Evolutionary conservation across 2,329 filamentous ascomycete species (phyloP).

Genomic region (Fusarium verticillioides): DNA sequence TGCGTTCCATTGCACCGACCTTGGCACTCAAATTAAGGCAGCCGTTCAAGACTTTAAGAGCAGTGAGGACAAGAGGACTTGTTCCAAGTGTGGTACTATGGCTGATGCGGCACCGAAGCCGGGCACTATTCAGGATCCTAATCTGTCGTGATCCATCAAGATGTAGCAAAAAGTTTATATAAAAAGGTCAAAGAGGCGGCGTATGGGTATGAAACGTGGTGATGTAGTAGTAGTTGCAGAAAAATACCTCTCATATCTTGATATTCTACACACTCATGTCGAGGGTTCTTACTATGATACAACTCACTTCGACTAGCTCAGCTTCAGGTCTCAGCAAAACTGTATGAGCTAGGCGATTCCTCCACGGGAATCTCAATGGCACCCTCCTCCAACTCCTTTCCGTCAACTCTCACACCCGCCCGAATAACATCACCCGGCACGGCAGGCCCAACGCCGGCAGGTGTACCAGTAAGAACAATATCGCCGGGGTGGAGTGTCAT

Average conservation of each 20-base stretch:
- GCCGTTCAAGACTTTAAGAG: slow-evolving; percentile 85
- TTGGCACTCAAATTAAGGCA: slow-evolving; percentile 94
- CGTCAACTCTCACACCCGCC: slow-evolving; percentile 81
- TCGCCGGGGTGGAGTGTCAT: slow-evolving; percentile 95
- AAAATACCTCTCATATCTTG: not conserved
- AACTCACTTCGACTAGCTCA: not conserved
- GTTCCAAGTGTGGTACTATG: slow-evolving; percentile 78
- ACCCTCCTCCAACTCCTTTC: slow-evolving; percentile 86
- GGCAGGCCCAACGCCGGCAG: slow-evolving; percentile 92
- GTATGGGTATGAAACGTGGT: not conserved
- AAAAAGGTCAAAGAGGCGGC: not conserved
- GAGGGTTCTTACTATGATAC: not conserved
- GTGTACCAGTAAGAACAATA: slow-evolving; percentile 94
- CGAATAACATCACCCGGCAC: slow-evolving; percentile 87
- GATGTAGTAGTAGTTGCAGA: slow-evolving; percentile 2
- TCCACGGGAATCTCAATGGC: slow-evolving; percentile 85
- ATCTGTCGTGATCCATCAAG: slow-evolving; percentile 52
- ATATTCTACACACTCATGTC: slow-evolving; percentile 23
- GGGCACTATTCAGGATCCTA: slow-evolving; percentile 69
- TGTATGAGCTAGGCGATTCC: slow-evolving; percentile 81
- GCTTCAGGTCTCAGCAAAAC: slow-evolving; percentile 76
- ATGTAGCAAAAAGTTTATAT: not conserved
- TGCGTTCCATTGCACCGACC: slow-evolving; percentile 86
- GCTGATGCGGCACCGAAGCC: slow-evolving; percentile 75
- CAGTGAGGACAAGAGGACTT: slow-evolving; percentile 75